A percentile compares a stretch with the other conserved stretches of the same genome.
Conservation (phyloP, 2,329 filamentous ascomycete species). For the Oidium heveae region DNA sequence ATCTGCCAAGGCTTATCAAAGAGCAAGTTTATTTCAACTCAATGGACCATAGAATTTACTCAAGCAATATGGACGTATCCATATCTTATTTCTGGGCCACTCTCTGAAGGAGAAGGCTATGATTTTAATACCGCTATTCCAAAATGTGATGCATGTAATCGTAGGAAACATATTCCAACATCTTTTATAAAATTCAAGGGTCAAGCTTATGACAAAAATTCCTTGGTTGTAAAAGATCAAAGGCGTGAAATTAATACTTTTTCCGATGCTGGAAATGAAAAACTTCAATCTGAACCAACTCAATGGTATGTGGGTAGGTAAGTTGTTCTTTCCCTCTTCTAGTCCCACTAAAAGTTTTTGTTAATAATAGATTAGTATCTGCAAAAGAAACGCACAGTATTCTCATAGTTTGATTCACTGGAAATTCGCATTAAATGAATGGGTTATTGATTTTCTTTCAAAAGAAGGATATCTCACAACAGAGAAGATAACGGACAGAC, state of each 20-base stretch:
- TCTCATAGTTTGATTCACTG: slow-evolving; percentile 53
- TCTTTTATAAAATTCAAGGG: slow-evolving; percentile 37
- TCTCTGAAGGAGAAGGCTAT: slow-evolving; percentile 17
- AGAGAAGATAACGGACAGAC: slow-evolving; percentile 31
- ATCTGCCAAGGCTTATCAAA: slow-evolving; percentile 41
- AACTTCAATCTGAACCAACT: slow-evolving; percentile 18
- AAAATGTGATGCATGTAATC: slow-evolving; percentile 32
- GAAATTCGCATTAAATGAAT: slow-evolving; percentile 48
- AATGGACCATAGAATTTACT: slow-evolving; percentile 44
- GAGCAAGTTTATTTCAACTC: slow-evolving; percentile 46
- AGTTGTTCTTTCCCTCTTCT: slow-evolving; percentile 5
- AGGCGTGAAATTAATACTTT: slow-evolving; percentile 14
- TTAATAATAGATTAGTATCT: slow-evolving; percentile 16
- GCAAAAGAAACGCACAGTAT: slow-evolving; percentile 38
- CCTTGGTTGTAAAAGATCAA: slow-evolving; percentile 37
- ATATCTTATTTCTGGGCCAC: slow-evolving; percentile 17
- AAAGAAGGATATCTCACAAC: slow-evolving; percentile 30
- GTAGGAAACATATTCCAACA: slow-evolving; percentile 40
- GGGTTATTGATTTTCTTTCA: slow-evolving; percentile 37
- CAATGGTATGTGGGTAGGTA: slow-evolving; percentile 25
- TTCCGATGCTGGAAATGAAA: slow-evolving; percentile 7
- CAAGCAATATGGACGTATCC: slow-evolving; percentile 40
- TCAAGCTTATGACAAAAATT: slow-evolving; percentile 36
- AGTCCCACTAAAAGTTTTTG: neutral
- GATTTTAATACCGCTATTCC: slow-evolving; percentile 17